Percentiles rank a stretch among this genome's conserved stretches.
Conservation (phyloP, 257 asterid species). For the Catharanthus roseus region DNA sequence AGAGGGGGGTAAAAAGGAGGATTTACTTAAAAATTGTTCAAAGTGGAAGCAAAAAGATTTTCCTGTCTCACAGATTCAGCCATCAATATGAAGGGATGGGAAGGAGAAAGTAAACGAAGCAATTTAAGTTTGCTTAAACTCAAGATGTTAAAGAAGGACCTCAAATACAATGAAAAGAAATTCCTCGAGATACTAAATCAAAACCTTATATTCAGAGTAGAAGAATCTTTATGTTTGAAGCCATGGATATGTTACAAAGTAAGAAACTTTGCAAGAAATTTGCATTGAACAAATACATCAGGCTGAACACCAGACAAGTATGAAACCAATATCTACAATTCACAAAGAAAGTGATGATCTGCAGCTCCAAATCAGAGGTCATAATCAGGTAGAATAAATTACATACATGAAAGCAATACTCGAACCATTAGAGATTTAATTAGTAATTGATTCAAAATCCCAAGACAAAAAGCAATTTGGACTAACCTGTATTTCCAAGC, state of each 20-base stretch:
- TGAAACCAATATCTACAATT: not conserved
- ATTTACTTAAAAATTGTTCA: not conserved
- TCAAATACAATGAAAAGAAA: too few relatives aligned
- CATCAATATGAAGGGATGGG: not conserved
- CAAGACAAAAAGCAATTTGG: slow-evolving; percentile 7
- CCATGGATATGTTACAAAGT: not conserved
- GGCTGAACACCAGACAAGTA: too few relatives aligned
- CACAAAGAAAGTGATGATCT: not conserved
- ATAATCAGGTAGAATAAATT: not conserved
- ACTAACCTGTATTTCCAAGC: slow-evolving; percentile 75
- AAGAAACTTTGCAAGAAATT: too few relatives aligned
- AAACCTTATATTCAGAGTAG: not conserved
- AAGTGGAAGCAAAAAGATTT: not conserved
- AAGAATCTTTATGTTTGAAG: not conserved
- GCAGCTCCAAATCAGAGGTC: not conserved
- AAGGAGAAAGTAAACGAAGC: too few relatives aligned
- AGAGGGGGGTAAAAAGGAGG: not conserved
- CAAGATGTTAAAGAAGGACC: too few relatives aligned
- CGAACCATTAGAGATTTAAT: not conserved
- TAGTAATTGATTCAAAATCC: not conserved
- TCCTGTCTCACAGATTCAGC: not conserved
- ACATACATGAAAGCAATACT: slow-evolving; percentile 10
- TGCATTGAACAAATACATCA: too few relatives aligned
- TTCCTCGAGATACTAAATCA: not conserved
- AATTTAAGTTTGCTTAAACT: too few relatives aligned